These are phyloP conservation scores for Colletotrichum musicola DNA, from an alignment of 2,329 filamentous ascomycete genomes.

Conservation along the genomic window DNA sequence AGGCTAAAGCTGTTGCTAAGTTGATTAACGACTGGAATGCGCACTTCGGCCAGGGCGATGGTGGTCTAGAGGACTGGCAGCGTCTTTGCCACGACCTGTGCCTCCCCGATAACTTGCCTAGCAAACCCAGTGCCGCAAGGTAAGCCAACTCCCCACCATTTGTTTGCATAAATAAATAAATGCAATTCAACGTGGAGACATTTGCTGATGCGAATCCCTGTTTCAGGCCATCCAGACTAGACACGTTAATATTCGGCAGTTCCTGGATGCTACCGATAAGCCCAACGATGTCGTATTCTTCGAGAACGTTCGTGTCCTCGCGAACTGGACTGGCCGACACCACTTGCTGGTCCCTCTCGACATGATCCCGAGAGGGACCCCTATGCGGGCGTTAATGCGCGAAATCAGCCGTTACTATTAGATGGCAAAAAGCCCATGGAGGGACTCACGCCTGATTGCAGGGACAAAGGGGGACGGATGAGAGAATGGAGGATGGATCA, in stretches of 20 bases:
- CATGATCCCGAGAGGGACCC: conserved; percentile 54
- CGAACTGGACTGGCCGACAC: conserved; percentile 50
- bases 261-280: conserved; percentile 52
- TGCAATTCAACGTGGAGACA: no score
- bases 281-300: conserved; percentile 49
- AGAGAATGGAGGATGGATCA: no score
- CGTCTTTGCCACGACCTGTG: conserved; percentile 59
- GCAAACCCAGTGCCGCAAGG: conserved; percentile 61
- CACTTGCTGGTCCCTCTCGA: conserved; percentile 60
- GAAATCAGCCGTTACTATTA: not conserved
- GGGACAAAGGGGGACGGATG: no score
- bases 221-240: conserved; percentile 55
- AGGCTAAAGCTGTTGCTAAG: not conserved
- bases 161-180: not conserved
- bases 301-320: conserved; percentile 47
- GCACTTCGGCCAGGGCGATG: conserved; percentile 47
- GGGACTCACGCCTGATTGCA: no score
- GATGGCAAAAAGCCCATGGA: no score
- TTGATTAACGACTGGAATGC: conserved; percentile 42
- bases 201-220: not conserved
- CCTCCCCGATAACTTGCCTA: conserved; percentile 51
- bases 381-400: conserved; percentile 52
- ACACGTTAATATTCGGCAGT: conserved; percentile 64
- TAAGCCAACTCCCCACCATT: conserved; percentile 42
- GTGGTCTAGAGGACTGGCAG: conserved; percentile 57